These are phyloP conservation scores for Solanum hybrid DNA, from an alignment of 305 asterid genomes.

Conservation along the genomic window DNA sequence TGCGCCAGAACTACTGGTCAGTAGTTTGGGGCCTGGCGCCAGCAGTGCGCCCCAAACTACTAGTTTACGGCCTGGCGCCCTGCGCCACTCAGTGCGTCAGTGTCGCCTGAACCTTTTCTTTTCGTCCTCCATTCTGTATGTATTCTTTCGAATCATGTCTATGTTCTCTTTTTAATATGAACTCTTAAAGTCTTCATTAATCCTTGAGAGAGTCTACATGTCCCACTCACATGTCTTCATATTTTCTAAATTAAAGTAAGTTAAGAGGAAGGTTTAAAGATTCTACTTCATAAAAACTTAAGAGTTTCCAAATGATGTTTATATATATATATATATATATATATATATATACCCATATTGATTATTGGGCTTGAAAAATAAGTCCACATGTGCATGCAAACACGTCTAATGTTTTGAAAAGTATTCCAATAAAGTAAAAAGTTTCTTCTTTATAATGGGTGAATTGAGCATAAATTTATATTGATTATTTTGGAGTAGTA, in stretches of 20 bases:
- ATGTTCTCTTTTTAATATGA: background rate
- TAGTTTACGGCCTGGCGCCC: background rate
- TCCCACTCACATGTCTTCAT: background rate
- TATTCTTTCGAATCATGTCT: background rate
- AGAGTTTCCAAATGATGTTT: too few species aligned
- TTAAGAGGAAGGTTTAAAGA: too few species aligned
- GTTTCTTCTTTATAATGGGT: background rate
- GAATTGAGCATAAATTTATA: background rate
- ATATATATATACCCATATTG: too few species aligned
- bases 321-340: too few species aligned
- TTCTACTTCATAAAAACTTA: too few species aligned
- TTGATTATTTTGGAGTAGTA: background rate
- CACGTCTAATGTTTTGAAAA: background rate
- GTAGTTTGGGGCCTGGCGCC: background rate
- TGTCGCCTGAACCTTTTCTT: background rate
- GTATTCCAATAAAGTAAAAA: background rate
- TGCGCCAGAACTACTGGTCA: background rate
- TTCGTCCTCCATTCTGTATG: background rate
- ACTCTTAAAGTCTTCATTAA: background rate
- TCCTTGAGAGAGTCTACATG: background rate
- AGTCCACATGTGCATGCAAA: background rate
- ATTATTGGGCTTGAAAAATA: background rate
- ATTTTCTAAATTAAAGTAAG: background rate
- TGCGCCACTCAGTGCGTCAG: background rate
- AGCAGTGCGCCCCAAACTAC: too few species aligned